These are phyloP conservation scores for Vachellia pachyceras DNA, from an alignment of 306 rosid genomes.

Conservation along the genomic window DNA sequence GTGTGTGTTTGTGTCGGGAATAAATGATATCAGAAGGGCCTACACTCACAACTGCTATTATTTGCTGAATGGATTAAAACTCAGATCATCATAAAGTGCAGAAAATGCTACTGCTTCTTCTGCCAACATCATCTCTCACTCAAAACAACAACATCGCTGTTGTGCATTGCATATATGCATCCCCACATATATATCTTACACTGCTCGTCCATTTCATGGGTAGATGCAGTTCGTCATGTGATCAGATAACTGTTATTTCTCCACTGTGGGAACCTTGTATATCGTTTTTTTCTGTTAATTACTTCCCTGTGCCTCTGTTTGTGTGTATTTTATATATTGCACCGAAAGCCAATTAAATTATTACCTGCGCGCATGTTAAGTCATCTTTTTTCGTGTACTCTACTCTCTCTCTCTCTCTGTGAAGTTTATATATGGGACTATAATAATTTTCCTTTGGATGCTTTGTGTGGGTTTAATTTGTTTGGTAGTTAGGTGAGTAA, in stretches of 20 bases:
- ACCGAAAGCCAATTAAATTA: constrained; percentile 10
- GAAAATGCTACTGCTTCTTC: neutral
- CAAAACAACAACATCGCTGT: no score
- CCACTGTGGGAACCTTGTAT: neutral
- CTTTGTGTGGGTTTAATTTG: neutral
- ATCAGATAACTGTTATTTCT: neutral
- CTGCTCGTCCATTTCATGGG: no score
- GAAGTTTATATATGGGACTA: neutral
- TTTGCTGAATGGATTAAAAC: neutral
- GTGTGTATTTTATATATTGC: neutral
- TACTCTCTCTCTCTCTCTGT: neutral
- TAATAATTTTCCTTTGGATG: neutral
- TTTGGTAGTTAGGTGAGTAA: neutral
- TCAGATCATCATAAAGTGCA: neutral
- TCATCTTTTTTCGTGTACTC: neutral
- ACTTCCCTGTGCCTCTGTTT: no score
- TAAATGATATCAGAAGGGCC: constrained; percentile 45
- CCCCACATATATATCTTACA: no score
- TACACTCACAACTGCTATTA: neutral
- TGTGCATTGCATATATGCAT: no score
- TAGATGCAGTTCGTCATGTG: no score
- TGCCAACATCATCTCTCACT: neutral
- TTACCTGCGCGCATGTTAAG: neutral
- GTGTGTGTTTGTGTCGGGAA: constrained; percentile 38
- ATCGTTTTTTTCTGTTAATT: no score